Base-by-base conservation (phyloP, 306 rosid genomes). In the Argentina anserina region DNA sequence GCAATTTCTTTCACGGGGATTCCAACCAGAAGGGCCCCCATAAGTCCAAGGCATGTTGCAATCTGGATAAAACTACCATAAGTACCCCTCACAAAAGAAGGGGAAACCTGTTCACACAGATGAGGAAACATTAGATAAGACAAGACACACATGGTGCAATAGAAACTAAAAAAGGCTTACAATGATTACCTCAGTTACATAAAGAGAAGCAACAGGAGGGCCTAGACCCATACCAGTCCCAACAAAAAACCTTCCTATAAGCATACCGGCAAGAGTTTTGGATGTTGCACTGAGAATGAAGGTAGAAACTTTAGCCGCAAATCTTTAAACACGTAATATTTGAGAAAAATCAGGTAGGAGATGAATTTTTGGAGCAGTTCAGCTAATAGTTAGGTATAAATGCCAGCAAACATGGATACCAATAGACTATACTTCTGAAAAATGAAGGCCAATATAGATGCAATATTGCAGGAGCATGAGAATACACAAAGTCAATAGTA, bases 181-280 rank as follows among this genome's bases (percentile, higher is more conserved):
- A n/a, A 53, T 26, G 65, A 66, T 77, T 85, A 94, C 98, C 98
- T 94, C 98, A 3, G 96, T 72, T 69, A 94, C 87, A 66, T 94
- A 94, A 78, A 94, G 89, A 82, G 96, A 70, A 60, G 92, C 89
- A 78, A 88, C 90, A 63, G 97, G 82, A 79, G 98, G 98, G 34
- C 95, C 97, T 49, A 94, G 75, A 47, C 97, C 98, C 91, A 94
- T 75, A 82, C 98, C 98, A 69, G 90, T 77, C 76, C 98, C 98
- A 85, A 94, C 98, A 89, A 94, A 65, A 67, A 94, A 72, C 81
- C 98, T 86, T 67, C 97, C 97, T 70, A 94, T 78, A 75, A 94
- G 98, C 98, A 94, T 94, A 53, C 98, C 97, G 60, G 84, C 83
- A 75, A 94, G 75, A 76, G 92, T 94, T 84, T 88, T 91, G 84